These are phyloP conservation scores for Chytridium lagenaria DNA, from an alignment of 371 early-diverging fungal genomes.

Conservation along the genomic window DNA sequence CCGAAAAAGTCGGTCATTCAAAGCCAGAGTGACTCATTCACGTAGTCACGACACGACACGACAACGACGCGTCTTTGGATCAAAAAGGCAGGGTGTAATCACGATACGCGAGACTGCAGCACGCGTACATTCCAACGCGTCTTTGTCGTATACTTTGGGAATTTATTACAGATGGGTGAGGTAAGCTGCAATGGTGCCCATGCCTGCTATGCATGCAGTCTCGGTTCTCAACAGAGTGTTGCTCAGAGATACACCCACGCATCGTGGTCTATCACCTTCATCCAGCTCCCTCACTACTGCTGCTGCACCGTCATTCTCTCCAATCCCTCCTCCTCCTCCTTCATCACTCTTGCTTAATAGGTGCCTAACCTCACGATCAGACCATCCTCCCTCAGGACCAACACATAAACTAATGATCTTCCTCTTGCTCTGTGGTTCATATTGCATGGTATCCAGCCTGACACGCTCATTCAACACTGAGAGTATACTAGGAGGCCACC, in stretches of 20 bases:
- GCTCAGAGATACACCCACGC: not conserved
- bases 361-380: not conserved
- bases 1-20: no score
- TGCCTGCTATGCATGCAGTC: not conserved
- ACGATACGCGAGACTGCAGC: no score
- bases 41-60: no score
- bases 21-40: no score
- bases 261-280: no score
- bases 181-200: not conserved
- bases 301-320: not conserved
- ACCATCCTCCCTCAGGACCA: constrained; percentile 8
- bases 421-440: not conserved
- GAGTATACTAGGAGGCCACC: no score
- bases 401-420: not conserved
- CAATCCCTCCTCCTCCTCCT: not conserved
- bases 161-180: no score
- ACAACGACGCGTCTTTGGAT: no score
- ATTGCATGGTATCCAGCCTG: not conserved
- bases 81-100: no score
- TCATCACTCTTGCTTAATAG: not conserved
- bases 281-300: not conserved
- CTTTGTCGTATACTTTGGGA: no score
- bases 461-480: not conserved
- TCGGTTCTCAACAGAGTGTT: not conserved
- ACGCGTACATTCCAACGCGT: no score